These are phyloP conservation scores for Spizellomyces punctatus DNA, from an alignment of 192 early-diverging fungal genomes.

Conservation along the genomic window DNA sequence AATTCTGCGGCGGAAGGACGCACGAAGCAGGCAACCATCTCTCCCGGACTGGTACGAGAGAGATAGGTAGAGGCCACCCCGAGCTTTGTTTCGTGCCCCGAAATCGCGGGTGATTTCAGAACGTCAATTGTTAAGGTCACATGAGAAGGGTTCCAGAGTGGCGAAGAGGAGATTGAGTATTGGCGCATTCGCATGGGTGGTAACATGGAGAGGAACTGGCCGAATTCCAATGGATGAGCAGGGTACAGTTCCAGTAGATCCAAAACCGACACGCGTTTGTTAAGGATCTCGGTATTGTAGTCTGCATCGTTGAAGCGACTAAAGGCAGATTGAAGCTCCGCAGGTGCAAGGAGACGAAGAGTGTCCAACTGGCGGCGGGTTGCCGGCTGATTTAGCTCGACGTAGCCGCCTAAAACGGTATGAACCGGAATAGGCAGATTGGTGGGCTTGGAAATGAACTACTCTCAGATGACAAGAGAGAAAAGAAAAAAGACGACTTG, in stretches of 20 bases:
- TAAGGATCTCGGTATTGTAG: background rate
- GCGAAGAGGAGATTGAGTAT: slow-evolving; percentile 1
- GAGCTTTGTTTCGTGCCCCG: too few species aligned
- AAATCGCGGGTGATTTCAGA: too few species aligned
- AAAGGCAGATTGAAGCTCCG: background rate
- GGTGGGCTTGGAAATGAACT: background rate
- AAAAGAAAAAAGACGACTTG: too few species aligned
- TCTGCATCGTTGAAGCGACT: background rate
- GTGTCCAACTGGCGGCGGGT: background rate
- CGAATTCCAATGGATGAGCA: background rate
- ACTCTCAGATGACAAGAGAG: too few species aligned
- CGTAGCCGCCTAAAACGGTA: background rate
- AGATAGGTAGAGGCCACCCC: too few species aligned
- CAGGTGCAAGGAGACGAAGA: background rate
- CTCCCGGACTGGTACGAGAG: too few species aligned
- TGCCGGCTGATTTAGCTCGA: background rate
- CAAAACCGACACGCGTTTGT: background rate
- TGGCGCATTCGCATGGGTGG: slow-evolving; percentile 17
- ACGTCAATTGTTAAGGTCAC: too few species aligned
- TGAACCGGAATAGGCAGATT: background rate
- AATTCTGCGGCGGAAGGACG: too few species aligned
- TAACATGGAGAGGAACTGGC: background rate
- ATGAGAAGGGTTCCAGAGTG: too few species aligned
- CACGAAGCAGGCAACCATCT: too few species aligned
- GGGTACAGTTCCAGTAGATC: slow-evolving; percentile 5